A percentile compares a stretch with the other conserved stretches of the same genome.
phyloP scores from a whole-genome alignment of 1,284 basidiomycete genomes.

The Gomphus bonarii region DNA sequence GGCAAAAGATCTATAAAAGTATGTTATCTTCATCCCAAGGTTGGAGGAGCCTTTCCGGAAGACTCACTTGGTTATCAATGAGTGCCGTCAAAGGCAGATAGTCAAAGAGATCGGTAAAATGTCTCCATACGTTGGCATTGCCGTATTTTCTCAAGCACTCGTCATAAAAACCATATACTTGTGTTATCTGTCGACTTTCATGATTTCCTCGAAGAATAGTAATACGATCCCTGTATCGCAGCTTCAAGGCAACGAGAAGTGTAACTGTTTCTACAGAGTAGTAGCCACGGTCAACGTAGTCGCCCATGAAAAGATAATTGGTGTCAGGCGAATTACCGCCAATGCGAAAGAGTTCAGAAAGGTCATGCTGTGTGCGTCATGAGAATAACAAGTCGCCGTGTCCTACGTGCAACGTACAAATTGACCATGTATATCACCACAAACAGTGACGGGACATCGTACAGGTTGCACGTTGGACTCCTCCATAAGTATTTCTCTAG shows the following conservation, averaged over 20 bases:
- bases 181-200: conserved; percentile 98
- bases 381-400: conserved; percentile 15
- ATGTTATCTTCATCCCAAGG: neutral
- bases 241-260: conserved; percentile 94
- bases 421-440: conserved; percentile 98
- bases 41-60: neutral
- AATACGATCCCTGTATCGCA: conserved; percentile 96
- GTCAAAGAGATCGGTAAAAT: conserved; percentile 98
- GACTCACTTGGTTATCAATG: conserved; percentile 94
- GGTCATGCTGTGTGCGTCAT: conserved; percentile 69
- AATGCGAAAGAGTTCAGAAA: conserved; percentile 98
- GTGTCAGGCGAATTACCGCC: conserved; percentile 99
- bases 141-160: conserved; percentile 99
- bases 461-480: conserved; percentile 98
- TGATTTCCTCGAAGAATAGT: conserved; percentile 98
- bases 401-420: conserved; percentile 64
- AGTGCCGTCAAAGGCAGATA: conserved; percentile 94
- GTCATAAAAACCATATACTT: conserved; percentile 99
- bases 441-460: conserved; percentile 94
- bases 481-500: conserved; percentile 94
- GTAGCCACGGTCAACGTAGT: conserved; percentile 99
- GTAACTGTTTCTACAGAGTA: conserved; percentile 99
- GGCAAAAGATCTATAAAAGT: conserved; percentile 86
- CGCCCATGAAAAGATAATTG: conserved; percentile 99
- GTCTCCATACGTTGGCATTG: conserved; percentile 99